Evolutionary conservation across 2,329 filamentous ascomycete species (phyloP), one percentile per base, ranked within the genome.

Genomic region (Geosmithia flava): DNA sequence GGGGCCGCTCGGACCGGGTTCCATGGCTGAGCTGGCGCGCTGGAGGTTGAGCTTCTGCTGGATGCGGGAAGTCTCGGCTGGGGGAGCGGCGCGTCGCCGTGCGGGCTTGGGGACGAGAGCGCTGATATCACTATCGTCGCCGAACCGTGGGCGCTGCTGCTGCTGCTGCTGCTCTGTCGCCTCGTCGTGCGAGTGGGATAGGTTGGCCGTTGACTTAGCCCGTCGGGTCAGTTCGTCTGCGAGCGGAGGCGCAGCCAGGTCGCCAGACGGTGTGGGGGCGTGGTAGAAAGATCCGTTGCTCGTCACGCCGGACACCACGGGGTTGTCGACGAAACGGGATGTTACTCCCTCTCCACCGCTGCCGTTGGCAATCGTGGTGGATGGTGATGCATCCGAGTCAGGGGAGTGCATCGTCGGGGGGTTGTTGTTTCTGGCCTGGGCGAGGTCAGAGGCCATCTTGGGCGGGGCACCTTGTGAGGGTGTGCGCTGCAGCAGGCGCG

Each of bases 11-110:
- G 27, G 42, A 19, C 75, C 67, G 1, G 80, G 79, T 54, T 87
- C 83, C 45, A 87, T 81, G 53, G 76, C 78, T 3, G 83, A 86
- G 58, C 81, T 85, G 29, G 82, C 83, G 39, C 84, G 76, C 58
- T 87, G 83, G 1, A 88, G 71, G 64, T 86, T 83, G 15, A 88
- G 69, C 57, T 88, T 88, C 60, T 87, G 83, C 62, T 87, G 83
- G 1, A 82, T 86, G 15, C 84, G 74, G 48, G 81, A 85, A 53
- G 77, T 72, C 50, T 79, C 74, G 1, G 73, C 71, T 1, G 70
- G 62, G 1, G 66, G 66, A 1, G 65, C 64, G 17, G 56, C 69
- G 53, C 54, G 64, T 53, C 66, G 62, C 55, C 56, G 65, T 56
- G 53, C 68, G 56, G 59, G 62, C 58, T 67, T 68, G 23, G 70